Evolutionary conservation across 768 basidiomycete species (phyloP).

Genomic region (Mycena vulgaris): DNA sequence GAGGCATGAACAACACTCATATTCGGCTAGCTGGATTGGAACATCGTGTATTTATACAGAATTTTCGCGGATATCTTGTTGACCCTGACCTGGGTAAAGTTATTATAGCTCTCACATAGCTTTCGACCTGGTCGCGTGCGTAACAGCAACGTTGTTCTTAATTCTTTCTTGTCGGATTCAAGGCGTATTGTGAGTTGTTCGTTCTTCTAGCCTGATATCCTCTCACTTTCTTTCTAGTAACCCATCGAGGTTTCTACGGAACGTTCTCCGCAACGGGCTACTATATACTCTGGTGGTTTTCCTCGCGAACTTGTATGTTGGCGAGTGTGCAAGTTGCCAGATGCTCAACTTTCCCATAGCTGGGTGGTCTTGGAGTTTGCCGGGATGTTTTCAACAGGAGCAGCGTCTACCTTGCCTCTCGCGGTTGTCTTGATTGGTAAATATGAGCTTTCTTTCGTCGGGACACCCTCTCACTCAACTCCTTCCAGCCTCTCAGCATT

Average conservation of each 20-base stretch:
- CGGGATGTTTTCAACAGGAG: not conserved
- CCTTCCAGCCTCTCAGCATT: conserved; percentile 24
- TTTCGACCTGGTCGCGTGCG: conserved; percentile 18
- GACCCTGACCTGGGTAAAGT: not conserved
- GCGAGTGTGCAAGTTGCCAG: not conserved
- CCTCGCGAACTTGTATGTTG: conserved; percentile 25
- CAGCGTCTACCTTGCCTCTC: conserved; percentile 25
- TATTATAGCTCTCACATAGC: conserved; percentile 29
- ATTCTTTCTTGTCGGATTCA: not conserved
- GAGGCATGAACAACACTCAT: no score
- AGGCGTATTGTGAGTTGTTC: conserved; percentile 14
- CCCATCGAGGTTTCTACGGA: not conserved
- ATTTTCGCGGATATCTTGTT: no score
- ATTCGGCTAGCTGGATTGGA: conserved; percentile 27
- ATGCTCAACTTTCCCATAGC: conserved; percentile 9
- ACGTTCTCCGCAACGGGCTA: conserved; percentile 24
- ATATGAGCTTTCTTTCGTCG: not conserved
- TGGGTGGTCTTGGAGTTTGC: conserved; percentile 25
- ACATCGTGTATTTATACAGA: conserved; percentile 14
- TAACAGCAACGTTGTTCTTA: conserved; percentile 19
- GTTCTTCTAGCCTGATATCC: not conserved
- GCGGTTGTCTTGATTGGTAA: conserved; percentile 29
- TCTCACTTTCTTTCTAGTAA: not conserved
- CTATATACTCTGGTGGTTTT: conserved; percentile 22
- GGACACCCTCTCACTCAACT: not conserved